Conservation (phyloP, 371 early-diverging fungal species). For the Rhizopus stolonifer region DNA sequence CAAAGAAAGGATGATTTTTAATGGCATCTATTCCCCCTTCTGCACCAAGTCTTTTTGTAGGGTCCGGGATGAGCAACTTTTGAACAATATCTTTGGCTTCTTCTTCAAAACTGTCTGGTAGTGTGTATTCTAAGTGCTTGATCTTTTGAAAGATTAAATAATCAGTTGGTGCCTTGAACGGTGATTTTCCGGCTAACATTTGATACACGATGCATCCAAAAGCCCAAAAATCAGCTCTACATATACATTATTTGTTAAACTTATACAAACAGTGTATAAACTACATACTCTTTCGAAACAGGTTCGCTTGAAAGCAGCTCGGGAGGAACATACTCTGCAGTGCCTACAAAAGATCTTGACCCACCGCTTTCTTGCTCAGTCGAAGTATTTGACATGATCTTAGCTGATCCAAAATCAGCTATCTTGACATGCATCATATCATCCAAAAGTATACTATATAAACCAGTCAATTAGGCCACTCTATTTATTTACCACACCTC, state of each 20-base stretch:
- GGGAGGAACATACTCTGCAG: slow-evolving; percentile 96
- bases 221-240: slow-evolving; percentile 96
- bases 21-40: slow-evolving; percentile 70
- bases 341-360: slow-evolving; percentile 93
- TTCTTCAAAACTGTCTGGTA: slow-evolving; percentile 74
- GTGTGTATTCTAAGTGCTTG: slow-evolving; percentile 76
- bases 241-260: background rate
- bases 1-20: slow-evolving; percentile 89
- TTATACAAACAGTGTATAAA: background rate
- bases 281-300: slow-evolving; percentile 61
- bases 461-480: no score
- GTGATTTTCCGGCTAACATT: slow-evolving; percentile 89
- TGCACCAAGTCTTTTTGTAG: slow-evolving; percentile 70
- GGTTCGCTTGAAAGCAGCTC: slow-evolving; percentile 91
- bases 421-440: slow-evolving; percentile 88
- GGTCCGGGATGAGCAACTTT: slow-evolving; percentile 72
- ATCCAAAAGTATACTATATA: slow-evolving; percentile 76
- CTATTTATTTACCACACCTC: no score
- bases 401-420: slow-evolving; percentile 96
- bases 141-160: slow-evolving; percentile 96
- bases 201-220: slow-evolving; percentile 98
- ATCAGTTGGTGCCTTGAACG: slow-evolving; percentile 95
- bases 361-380: background rate
- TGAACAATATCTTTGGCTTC: slow-evolving; percentile 72
- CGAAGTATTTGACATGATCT: slow-evolving; percentile 53